phyloP scores from a whole-genome alignment of 129 eudicot species.

The Calendula officinalis region DNA sequence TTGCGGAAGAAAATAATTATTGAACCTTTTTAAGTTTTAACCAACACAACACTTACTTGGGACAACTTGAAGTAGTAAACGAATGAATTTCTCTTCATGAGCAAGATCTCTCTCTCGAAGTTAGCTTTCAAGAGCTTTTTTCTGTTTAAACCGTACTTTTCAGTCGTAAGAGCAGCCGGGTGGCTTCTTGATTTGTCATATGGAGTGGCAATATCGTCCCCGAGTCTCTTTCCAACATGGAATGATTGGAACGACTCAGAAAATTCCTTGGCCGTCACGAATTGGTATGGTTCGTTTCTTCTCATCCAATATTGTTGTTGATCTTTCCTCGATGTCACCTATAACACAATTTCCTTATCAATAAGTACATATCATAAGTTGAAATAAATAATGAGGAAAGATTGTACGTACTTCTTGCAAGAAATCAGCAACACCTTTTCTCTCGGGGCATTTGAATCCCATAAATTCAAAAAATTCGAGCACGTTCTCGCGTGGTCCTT shows the following conservation, averaged over 20 bases:
- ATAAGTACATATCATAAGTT: not conserved
- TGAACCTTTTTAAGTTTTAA: too few species aligned
- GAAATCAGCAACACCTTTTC: constrained; percentile 68
- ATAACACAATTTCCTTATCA: constrained; percentile 5
- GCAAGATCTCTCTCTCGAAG: constrained; percentile 47
- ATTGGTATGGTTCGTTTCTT: constrained; percentile 45
- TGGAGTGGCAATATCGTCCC: constrained; percentile 43
- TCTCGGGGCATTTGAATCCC: constrained; percentile 61
- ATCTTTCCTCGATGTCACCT: constrained; percentile 80
- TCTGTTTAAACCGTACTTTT: constrained; percentile 44
- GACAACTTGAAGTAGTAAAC: constrained; percentile 41
- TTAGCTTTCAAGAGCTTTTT: constrained; percentile 57
- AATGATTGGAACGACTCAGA: constrained; percentile 53
- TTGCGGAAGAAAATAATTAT: too few species aligned
- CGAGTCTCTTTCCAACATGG: constrained; percentile 41
- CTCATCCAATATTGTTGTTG: constrained; percentile 60
- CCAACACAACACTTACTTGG: constrained; percentile 35
- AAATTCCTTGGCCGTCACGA: constrained; percentile 52
- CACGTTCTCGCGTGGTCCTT: constrained; percentile 70
- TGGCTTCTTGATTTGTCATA: constrained; percentile 59
- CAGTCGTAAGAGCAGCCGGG: constrained; percentile 63
- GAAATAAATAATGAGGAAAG: not conserved
- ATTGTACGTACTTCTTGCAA: constrained; percentile 52
- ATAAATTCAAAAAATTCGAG: constrained; percentile 55
- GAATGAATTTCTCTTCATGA: constrained; percentile 65